Evolutionary conservation across 2,329 filamentous ascomycete species (phyloP).

Genomic region (Gremmenia infestans): DNA sequence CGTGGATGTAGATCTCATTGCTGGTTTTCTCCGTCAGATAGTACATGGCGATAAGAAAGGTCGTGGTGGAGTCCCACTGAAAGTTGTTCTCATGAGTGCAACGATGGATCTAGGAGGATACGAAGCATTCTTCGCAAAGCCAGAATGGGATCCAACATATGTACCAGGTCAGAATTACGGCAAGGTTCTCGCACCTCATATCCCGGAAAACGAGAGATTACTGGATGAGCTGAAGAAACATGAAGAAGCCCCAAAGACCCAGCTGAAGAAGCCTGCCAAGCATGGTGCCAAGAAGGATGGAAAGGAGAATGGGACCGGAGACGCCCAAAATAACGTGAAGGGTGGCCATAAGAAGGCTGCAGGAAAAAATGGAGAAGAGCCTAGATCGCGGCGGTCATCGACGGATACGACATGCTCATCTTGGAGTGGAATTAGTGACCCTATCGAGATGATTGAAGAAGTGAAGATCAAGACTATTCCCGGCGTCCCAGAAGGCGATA

Average conservation of each 20-base stretch:
- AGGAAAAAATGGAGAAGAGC: not conserved
- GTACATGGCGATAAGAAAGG: conserved; percentile 57
- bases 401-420: conserved; percentile 16
- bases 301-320: not conserved
- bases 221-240: not conserved
- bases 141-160: conserved; percentile 24
- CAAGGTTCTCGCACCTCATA: conserved; percentile 19
- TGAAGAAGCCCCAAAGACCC: not conserved
- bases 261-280: not conserved
- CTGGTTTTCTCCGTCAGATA: conserved; percentile 83
- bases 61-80: conserved; percentile 69
- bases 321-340: not conserved
- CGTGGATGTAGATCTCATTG: conserved; percentile 84
- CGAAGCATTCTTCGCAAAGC: conserved; percentile 61
- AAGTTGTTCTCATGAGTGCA: conserved; percentile 94
- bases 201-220: conserved; percentile 10
- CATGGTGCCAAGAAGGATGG: not conserved
- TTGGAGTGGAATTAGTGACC: conserved; percentile 22
- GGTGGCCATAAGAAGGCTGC: not conserved
- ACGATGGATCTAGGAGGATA: conserved; percentile 84
- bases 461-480: not conserved
- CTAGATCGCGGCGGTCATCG: conserved; percentile 12
- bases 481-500: conserved; percentile 8
- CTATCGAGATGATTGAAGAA: conserved; percentile 2
- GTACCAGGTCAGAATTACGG: conserved; percentile 25